Evolutionary conservation across 148 eudicot species (phyloP).

Genomic region (Diospyros lotus): DNA sequence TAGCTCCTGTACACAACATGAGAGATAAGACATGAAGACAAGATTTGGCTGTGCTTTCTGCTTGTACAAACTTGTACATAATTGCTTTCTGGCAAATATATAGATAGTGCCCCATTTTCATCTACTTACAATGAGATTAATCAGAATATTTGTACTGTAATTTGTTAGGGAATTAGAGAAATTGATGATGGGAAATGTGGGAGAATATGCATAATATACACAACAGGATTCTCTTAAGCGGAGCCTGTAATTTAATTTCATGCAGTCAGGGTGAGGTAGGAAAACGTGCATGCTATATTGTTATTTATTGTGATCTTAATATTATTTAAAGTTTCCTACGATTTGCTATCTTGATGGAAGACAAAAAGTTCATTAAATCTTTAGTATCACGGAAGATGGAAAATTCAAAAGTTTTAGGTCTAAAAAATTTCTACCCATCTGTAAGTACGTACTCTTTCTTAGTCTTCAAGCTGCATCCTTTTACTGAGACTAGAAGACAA

Average conservation of each 20-base stretch:
- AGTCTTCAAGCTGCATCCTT: neutral
- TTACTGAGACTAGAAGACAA: neutral
- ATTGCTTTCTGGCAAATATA: neutral
- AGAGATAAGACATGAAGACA: neutral
- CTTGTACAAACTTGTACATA: neutral
- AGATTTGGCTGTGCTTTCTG: neutral
- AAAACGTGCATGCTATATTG: neutral
- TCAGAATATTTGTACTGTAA: neutral
- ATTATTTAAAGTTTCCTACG: neutral
- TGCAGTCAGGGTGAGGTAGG: neutral
- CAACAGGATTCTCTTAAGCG: no score
- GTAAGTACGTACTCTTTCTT: neutral
- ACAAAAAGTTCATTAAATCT: neutral
- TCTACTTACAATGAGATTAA: neutral
- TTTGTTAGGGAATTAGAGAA: neutral
- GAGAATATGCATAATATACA: neutral
- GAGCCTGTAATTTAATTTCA: neutral
- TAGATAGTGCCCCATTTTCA: neutral
- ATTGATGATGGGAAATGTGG: neutral
- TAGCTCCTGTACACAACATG: neutral
- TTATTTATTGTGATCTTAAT: neutral
- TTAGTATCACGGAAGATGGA: neutral
- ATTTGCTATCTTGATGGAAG: neutral
- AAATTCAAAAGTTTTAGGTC: no score
- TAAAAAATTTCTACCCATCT: neutral